These are phyloP conservation scores for Haematococcus sp. DNA, from an alignment of 139 green algal species.

Conservation along the genomic window DNA sequence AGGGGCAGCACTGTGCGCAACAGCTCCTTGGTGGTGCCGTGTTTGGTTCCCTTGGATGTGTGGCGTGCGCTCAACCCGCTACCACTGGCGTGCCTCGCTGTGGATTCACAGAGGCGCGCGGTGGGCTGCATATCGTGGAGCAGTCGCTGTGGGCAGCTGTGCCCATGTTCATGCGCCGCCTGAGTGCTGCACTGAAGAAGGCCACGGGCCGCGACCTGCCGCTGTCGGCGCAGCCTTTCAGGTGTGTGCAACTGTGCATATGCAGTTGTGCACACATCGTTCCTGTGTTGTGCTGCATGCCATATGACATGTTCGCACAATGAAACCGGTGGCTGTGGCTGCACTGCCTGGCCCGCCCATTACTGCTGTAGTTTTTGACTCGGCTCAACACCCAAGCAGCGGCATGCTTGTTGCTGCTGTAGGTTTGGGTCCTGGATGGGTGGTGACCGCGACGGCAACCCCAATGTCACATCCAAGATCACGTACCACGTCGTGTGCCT, in stretches of 20 bases:
- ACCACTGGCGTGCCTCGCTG: no score
- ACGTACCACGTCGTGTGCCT: conserved; percentile 75
- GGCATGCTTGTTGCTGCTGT: no score
- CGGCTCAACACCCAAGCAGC: no score
- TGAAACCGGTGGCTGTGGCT: no score
- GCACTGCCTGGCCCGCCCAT: no score
- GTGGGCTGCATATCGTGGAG: conserved; percentile 92
- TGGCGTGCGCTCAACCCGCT: no score
- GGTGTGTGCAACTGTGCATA: conserved; percentile 29
- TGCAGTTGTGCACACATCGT: no score
- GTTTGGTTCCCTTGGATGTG: neutral
- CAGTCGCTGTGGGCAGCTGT: conserved; percentile 87
- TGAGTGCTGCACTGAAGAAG: conserved; percentile 80
- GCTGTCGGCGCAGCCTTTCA: conserved; percentile 68
- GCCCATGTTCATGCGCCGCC: conserved; percentile 77
- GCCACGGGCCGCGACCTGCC: conserved; percentile 80
- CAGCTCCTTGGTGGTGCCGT: neutral
- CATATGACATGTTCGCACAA: no score
- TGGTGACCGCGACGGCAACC: conserved; percentile 89
- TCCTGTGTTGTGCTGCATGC: no score
- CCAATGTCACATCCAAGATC: conserved; percentile 83
- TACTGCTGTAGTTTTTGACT: no score
- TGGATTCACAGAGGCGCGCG: conserved; percentile 81
- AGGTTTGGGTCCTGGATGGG: conserved; percentile 94
- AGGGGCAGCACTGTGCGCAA: neutral